These are phyloP conservation scores for Starmera pachycereana DNA, from an alignment of 805 yeast genomes.

Conservation along the genomic window DNA sequence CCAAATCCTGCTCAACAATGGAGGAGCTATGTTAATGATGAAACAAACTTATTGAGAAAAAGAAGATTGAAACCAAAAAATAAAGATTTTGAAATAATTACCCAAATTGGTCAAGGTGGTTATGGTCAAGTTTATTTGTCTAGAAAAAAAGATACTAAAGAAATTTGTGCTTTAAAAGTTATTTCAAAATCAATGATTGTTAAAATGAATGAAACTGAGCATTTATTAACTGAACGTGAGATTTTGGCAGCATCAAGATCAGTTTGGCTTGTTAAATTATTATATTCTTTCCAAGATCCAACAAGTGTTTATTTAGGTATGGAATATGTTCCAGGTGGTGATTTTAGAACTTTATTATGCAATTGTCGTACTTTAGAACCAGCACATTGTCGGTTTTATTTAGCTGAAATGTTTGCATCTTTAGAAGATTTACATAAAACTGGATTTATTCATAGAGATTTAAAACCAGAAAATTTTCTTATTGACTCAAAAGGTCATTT, in stretches of 20 bases:
- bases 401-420: constrained; percentile 93
- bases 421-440: constrained; percentile 88
- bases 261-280: constrained; percentile 89
- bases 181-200: constrained; percentile 78
- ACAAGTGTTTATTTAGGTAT: constrained; percentile 89
- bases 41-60: constrained; percentile 74
- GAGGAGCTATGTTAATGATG: constrained; percentile 75
- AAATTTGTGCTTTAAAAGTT: constrained; percentile 90
- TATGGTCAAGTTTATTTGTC: constrained; percentile 98
- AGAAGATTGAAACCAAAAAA: constrained; percentile 87
- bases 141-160: constrained; percentile 85
- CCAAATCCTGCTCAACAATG: constrained; percentile 37
- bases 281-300: constrained; percentile 91
- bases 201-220: constrained; percentile 90
- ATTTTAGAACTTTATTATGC: constrained; percentile 85
- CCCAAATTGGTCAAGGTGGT: constrained; percentile 99
- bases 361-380: constrained; percentile 90
- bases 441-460: constrained; percentile 94
- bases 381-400: constrained; percentile 90
- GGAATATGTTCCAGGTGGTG: constrained; percentile 99
- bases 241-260: constrained; percentile 91
- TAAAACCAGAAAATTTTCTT: constrained; percentile 89
- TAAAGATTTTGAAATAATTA: constrained; percentile 90
- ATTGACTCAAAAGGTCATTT: constrained; percentile 88
- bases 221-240: constrained; percentile 92